These are phyloP conservation scores for Erodium maritimum DNA, from an alignment of 345 rosid species.

Conservation along the genomic window DNA sequence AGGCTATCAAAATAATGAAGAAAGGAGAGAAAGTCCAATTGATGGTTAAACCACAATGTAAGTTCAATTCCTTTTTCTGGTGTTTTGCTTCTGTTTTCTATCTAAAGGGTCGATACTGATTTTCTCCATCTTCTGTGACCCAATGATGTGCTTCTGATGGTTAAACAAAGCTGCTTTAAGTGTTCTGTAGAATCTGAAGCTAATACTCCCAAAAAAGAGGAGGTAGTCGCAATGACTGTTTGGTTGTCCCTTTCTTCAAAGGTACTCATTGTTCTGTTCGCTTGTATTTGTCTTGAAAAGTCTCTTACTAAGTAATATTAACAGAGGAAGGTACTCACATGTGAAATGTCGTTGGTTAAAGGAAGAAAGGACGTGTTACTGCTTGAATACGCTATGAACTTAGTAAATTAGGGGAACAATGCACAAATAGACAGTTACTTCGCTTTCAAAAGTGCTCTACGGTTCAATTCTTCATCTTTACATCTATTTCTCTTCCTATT, in stretches of 20 bases:
- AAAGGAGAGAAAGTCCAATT: conserved; percentile 14
- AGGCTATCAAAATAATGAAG: conserved; percentile 15
- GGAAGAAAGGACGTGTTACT: no score
- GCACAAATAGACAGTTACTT: no score
- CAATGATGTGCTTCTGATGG: neutral
- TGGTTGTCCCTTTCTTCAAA: conserved; percentile 69
- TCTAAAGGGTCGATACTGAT: no score
- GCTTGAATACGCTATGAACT: no score
- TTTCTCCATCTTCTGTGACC: neutral
- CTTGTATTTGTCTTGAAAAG: neutral
- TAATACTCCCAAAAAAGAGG: conserved; percentile 42
- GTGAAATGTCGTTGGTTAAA: no score
- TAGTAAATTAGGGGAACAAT: no score
- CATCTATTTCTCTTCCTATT: no score
- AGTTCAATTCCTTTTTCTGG: neutral
- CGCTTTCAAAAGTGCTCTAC: no score
- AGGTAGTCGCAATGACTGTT: conserved; percentile 61
- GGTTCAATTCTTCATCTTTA: no score
- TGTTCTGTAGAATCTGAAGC: conserved; percentile 44
- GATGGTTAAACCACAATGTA: conserved; percentile 14
- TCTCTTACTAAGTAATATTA: no score
- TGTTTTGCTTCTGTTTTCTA: neutral
- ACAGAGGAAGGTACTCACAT: no score
- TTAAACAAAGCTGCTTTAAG: conserved; percentile 2
- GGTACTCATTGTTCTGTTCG: conserved; percentile 27